Percentiles rank a stretch among this genome's conserved stretches.
These are phyloP conservation scores for Trypanosoma scelopori DNA, from an alignment of 208 protist species.

Conservation along the genomic window DNA sequence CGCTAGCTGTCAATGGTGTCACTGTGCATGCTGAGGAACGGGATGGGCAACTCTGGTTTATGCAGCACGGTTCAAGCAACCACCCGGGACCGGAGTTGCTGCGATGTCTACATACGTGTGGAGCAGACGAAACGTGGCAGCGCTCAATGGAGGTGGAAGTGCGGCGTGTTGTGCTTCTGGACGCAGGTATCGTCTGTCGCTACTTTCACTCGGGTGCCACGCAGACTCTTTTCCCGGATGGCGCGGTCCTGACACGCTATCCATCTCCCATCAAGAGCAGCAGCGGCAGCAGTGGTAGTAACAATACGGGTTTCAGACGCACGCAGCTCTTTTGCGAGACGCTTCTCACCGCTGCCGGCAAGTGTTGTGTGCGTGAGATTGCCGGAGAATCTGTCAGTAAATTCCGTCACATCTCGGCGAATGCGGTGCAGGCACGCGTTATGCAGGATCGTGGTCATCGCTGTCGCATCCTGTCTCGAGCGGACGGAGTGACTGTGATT, in stretches of 20 bases:
- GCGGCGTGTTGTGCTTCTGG: constrained; percentile 45
- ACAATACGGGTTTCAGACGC: background rate
- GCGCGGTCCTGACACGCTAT: constrained; percentile 55
- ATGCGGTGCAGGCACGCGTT: constrained; percentile 4
- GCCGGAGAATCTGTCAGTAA: background rate
- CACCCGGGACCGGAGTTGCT: constrained; percentile 29
- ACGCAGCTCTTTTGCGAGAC: constrained; percentile 38
- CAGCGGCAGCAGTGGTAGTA: background rate
- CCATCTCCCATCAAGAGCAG: constrained; percentile 6
- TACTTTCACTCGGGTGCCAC: constrained; percentile 63
- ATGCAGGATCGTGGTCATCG: constrained; percentile 57
- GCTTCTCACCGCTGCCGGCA: constrained; percentile 40
- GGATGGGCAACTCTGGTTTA: constrained; percentile 21
- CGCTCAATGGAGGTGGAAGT: constrained; percentile 59
- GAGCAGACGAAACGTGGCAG: constrained; percentile 23
- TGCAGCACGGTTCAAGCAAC: constrained; percentile 12
- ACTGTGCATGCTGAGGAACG: constrained; percentile 28
- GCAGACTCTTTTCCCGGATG: constrained; percentile 69
- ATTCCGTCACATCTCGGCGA: background rate
- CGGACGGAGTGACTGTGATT: constrained; percentile 61
- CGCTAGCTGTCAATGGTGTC: constrained; percentile 20
- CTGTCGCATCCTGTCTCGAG: constrained; percentile 53
- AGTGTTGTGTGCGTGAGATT: constrained; percentile 43
- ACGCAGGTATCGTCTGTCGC: constrained; percentile 55
- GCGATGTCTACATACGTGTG: constrained; percentile 40